Evolutionary conservation across 345 rosid species (phyloP), one percentile per base, ranked within the genome.

Genomic region (Trapa bicornis): DNA sequence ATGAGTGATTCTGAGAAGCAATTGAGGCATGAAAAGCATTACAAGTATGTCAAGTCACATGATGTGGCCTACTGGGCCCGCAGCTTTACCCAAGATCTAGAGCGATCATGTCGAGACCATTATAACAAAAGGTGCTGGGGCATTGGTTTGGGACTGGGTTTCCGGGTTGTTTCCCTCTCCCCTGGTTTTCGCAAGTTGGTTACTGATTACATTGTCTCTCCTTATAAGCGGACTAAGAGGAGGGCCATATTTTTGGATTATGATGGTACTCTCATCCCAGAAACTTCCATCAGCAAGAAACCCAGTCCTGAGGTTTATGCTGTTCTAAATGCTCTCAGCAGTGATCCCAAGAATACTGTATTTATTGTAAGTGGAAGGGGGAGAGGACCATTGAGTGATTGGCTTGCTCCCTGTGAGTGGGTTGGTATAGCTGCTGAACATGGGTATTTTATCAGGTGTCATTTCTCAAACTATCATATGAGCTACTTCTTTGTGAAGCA

Each of bases 381-480:
- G 7, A 78, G 84, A 75, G 73, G 69, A 65, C 77, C 88, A 29
- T 63, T 88, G 68, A 71, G 86, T 16, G 84, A 84, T 52, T 86
- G 96, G 92, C 79, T 88, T 56, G 83, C 85, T 45, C 82, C 88
- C 3, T 88, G 96, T 75, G 87, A 83, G 41, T 81, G 65, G 75
- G 74, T 88, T n/a, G 96, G 96, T 58, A 84, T 88, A 65, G 96
- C 96, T n/a, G 96, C 96, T 63, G 96, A 88, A 72, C 96, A 88
- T 63, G 92, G 96, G 35, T 83, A 86, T 75, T 88, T 80, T 69
- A 73, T 82, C 41, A 84, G 92, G 96, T 86, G 71, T 47, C 37
- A 22, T 42, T 66, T 48, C 60, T 67, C 58, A 29, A 54, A 66
- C 14, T 67, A 6, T 29, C 56, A 10, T 68, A 37, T 50, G 41